Base-by-base conservation (phyloP, 164 flowering plant species). In the Magnolia kwangsiensis region DNA sequence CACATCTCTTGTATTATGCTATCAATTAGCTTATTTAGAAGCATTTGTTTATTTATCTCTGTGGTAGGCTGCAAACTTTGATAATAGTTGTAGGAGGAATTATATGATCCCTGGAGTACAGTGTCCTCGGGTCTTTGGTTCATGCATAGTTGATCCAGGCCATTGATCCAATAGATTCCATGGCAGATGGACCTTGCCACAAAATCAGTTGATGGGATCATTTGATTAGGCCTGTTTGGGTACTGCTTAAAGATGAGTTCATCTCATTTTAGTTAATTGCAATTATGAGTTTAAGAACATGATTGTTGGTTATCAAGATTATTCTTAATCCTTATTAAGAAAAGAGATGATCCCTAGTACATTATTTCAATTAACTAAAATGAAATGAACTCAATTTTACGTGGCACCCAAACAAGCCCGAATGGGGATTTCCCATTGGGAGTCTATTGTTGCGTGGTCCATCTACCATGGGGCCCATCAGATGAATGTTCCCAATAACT, bases 1-100 rank as follows among this genome's bases (percentile, higher is more conserved):
- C 51, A 14, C 37, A 68, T 50, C 64, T 70, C 64, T 71, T 67
- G 71, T 67, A 67, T 67, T 11, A 31, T 31, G 71, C n/a, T 21
- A 67, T 67, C 27, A 27, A 27, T 67, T 18, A 55, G 71, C 49
- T 67, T n/a, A 24, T 20, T 24, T 65, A 9, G 8, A 67, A 67
- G n/a, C 27, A 27, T 5, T 67, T 31, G n/a, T 14, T 67, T 67
- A 8, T 55, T 13, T 10, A 16, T 55, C 13, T 55, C 18, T 55
- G 7, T 10, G 18, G 13, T 55, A 7, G 61, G 18, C 13, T 55
- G 7, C 3, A 10, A 55, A 55, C 18, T 16, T 55, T 55, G 18
- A 55, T 16, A 55, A 16, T 55, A 8, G 9, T 51, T 8, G 9
- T 51, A 51, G 58, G 18, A 7, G 18, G 61, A 55, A 16, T 16